Evolutionary conservation across 306 rosid species (phyloP), one percentile per base, ranked within the genome.

Genomic region (Citrullus colocynthis): DNA sequence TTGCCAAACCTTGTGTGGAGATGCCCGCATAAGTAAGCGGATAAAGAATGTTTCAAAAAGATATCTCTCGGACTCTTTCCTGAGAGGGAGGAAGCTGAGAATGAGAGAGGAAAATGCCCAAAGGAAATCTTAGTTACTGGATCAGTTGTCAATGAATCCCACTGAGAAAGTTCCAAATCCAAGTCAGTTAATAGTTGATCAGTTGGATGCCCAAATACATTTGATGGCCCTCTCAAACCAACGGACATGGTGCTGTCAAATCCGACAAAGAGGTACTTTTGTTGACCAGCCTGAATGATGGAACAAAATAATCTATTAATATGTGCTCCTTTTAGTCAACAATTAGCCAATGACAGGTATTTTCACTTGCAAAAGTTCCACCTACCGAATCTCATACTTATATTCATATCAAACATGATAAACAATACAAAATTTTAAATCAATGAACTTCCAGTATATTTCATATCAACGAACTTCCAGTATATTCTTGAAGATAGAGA

Each of bases 91-190:
- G 90, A 62, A 45, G 91, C 84, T 7, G 93, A 87, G 87, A 95
- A 95, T 61, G 99, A 95, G 81, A 90, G 89, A 8, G 99, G 97
- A 84, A 90, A 95, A 89, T 95, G 97, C 14, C 97, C 99, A 71
- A 95, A 92, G 80, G 93, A 82, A 78, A 95, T 88, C 88, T 92
- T 95, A 78, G 88, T 92, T 75, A 90, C 83, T 32, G 89, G 88
- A 73, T 86, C 72, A 80, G 76, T 85, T 52, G 88, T 88, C 74
- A 56, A 84, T 80, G 90, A 95, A 83, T 91, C 87, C 99, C 99
- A 92, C 45, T 78, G 89, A 49, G 93, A 90, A 83, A 95, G 93
- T 71, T 92, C 91, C 76, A 76, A 61, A 81, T 95, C 97, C 78
- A 95, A 78, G 79, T 90, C 93, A 61, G 78, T 73, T 76, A 95